These are phyloP conservation scores for Boehmeria nivea DNA, from an alignment of 306 rosid genomes.

Conservation along the genomic window DNA sequence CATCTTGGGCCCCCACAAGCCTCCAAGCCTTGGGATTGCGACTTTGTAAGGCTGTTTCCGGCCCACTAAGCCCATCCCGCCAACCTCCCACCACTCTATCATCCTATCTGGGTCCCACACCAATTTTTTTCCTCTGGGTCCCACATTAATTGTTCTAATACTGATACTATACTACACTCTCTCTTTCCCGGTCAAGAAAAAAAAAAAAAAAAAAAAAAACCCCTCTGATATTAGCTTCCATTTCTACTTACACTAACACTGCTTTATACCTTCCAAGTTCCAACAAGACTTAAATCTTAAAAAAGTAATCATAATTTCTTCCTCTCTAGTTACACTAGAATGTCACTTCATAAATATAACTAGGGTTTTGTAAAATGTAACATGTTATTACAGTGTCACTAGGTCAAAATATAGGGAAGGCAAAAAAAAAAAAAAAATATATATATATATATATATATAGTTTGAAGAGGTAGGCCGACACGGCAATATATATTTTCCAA, in stretches of 20 bases:
- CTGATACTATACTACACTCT: background rate
- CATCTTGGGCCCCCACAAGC: conserved; percentile 23
- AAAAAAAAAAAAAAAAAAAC: too few relatives aligned
- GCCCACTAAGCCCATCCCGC: conserved; percentile 63
- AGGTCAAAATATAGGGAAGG: background rate
- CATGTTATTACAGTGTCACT: background rate
- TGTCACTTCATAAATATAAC: too few relatives aligned
- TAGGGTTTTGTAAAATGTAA: background rate
- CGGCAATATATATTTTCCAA: background rate
- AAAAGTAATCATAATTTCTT: too few relatives aligned
- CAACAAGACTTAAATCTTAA: too few relatives aligned
- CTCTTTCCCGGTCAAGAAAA: background rate
- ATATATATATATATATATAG: too few relatives aligned
- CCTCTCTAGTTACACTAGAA: background rate
- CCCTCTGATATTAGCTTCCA: too few relatives aligned
- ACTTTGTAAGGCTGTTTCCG: conserved; percentile 28
- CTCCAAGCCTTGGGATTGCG: conserved; percentile 25
- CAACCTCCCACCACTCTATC: conserved; percentile 30
- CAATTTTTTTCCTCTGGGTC: background rate
- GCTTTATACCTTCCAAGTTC: conserved; percentile 36
- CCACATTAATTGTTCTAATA: too few relatives aligned
- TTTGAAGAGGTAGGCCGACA: background rate
- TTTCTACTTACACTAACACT: too few relatives aligned
- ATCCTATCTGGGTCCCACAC: conserved; percentile 36
- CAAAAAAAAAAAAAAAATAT: background rate